Base-by-base conservation (phyloP, 2,329 filamentous ascomycete genomes). In the Pseudocercospora fuligena region DNA sequence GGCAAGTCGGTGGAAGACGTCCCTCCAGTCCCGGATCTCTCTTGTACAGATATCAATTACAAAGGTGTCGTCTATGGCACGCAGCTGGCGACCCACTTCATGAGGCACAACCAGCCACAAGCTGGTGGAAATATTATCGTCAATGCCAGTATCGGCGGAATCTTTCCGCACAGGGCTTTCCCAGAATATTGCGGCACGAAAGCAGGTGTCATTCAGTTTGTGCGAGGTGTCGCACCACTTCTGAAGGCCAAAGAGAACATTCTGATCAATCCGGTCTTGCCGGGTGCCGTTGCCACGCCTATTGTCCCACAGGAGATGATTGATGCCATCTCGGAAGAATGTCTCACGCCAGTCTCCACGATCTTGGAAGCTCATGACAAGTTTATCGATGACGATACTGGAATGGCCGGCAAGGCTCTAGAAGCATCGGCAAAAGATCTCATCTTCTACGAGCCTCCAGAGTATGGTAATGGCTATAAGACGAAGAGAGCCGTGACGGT, bases 161-260 rank as follows among this genome's bases (percentile, higher is more conserved):
- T 85, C 1, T 80, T 81, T 57, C 82, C 84, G 0, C 80, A 83
- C 66, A 67, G 74, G 8, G 76, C 79, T 0, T 82, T 81, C 65
- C 83, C 84, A 0, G 81, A 86, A 69, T 86, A 86, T 72, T 80
- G 79, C 61, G 82, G 82, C n/a, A 81, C 83, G 7, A 86, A 86
- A 69, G 82, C 84, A 3, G 84, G 80, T 0, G 79, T 84, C 8
- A 74, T 79, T 33, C 74, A 77, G 25, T 83, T 82, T 66, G 77
- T 82, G 3, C 79, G 80, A 11, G 78, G 77, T 1, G 68, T 78
- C 43, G 80, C 80, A 1, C 78, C 77, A 0, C 47, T 83, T 2
- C 70, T 83, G 43, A 80, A 79, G 68, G 69, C 36, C 1, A 66
- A 68, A 46, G 64, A 68, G 60, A 40, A 56, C 27, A 68, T 68